These are phyloP conservation scores for Trichomonas vaginalis DNA, from an alignment of 208 protist genomes.

Conservation along the genomic window DNA sequence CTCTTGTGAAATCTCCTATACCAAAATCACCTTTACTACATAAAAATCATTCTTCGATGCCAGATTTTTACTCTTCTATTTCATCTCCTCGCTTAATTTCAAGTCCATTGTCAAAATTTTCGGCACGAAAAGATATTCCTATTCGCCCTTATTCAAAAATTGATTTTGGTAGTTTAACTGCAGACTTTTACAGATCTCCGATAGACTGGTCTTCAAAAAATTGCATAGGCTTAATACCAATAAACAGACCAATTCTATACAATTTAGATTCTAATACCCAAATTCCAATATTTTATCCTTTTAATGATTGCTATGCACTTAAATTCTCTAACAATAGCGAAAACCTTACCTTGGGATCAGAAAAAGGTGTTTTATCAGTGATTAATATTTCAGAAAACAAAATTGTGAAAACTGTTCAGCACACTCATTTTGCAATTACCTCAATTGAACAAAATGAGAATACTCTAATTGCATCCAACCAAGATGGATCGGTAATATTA, in stretches of 20 bases:
- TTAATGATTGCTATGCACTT: not conserved
- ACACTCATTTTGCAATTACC: not conserved
- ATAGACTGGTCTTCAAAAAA: not conserved
- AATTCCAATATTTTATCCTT: not conserved
- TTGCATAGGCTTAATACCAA: not conserved
- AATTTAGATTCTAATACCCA: not conserved
- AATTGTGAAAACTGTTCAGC: not conserved
- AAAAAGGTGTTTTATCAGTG: not conserved
- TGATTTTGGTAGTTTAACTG: not conserved
- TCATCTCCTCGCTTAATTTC: not conserved
- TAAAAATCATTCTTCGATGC: not conserved
- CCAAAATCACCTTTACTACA: not conserved
- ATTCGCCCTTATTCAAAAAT: not conserved
- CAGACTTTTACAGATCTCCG: not conserved
- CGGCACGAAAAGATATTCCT: not conserved
- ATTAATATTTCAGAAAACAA: not conserved
- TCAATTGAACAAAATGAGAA: not conserved
- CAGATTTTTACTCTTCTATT: not conserved
- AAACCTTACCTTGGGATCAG: not conserved
- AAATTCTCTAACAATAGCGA: not conserved
- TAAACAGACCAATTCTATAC: not conserved
- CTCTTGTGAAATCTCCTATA: not conserved
- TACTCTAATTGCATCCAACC: not conserved
- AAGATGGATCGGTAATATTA: not conserved
- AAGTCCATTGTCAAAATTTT: not conserved